Evolutionary conservation across 2,329 filamentous ascomycete genomes (phyloP).

Genomic region (Parasarocladium wereldwijsianum): DNA sequence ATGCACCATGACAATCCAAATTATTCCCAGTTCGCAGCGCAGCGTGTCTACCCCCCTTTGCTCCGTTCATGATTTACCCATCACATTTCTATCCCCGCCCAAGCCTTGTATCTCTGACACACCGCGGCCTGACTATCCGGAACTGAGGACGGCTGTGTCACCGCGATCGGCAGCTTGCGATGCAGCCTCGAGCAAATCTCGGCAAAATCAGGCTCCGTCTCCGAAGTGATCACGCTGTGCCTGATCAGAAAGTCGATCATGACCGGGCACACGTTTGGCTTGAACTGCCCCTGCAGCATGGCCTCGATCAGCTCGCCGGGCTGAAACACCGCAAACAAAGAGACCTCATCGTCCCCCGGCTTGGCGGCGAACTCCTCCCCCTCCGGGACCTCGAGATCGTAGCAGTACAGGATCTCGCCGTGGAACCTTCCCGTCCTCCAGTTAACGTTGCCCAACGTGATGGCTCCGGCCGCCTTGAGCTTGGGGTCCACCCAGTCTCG

Average conservation of each 20-base stretch:
- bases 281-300: conserved; percentile 58
- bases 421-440: conserved; percentile 15
- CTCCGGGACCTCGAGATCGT: conserved; percentile 52
- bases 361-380: conserved; percentile 46
- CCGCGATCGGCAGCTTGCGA: conserved; percentile 27
- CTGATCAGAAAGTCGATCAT: conserved; percentile 72
- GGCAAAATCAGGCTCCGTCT: conserved; percentile 58
- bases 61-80: too few species aligned
- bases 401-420: conserved; percentile 45
- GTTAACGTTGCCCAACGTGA: conserved; percentile 20
- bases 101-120: too few species aligned
- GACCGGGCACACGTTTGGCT: conserved; percentile 68
- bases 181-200: conserved; percentile 42
- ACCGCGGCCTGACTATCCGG: too few species aligned
- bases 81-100: too few species aligned
- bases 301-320: conserved; percentile 44
- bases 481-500: conserved; percentile 9
- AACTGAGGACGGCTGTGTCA: conserved; percentile 7
- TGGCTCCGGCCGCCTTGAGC: conserved; percentile 16
- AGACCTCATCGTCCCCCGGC: conserved; percentile 66
- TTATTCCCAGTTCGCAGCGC: too few species aligned
- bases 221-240: conserved; percentile 59
- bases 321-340: conserved; percentile 55
- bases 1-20: too few species aligned
- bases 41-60: too few species aligned